Base-by-base conservation (phyloP, 2,329 filamentous ascomycete species). In the Aspergillus neotritici region DNA sequence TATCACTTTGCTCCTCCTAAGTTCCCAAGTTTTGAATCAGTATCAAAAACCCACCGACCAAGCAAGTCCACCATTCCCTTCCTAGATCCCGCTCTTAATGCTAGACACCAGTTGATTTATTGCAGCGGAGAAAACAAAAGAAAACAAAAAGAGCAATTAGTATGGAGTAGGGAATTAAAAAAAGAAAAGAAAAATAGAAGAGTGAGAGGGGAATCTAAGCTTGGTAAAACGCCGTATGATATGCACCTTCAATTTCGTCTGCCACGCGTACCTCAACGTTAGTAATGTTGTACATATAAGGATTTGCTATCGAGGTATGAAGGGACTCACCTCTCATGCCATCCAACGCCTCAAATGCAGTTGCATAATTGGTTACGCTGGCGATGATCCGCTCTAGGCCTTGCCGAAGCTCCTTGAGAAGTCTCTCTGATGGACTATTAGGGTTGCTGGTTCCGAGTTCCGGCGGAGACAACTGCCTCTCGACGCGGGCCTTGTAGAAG, bases 221-320 rank as follows among this genome's bases (percentile, higher is more conserved):
- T 46, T 60, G 62, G 21, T 62, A 54, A 44, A 70, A 70, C 43
- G 67, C 67, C 41, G 65, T 67, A 31, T 66, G 57, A 52, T 64
- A 69, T 57, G 67, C 67, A 43, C 65, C 63, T 54, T 66, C 62
- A 35, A 70, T 68, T 55, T 69, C 66, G 48, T 70, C 67, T 69
- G 46, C 0, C 16, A 42, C n/a, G 4, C 21, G 21, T 3, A 29
- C 33, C 4, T 15, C 13, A 14, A 28, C 4, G 41, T 55, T 31
- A 54, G 48, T 31, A 21, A 43, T 13, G 1, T 17, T 12, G 3
- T 7, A 15, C 34, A 10, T 32, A 17, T 5, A 16, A 28, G 16
- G 3, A 8, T 31, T 21, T 6, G 3, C n/a, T n/a, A 25, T 15
- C 3, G 11, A 5, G 3, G 13, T 25, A 1, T 2, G 9, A 39